Evolutionary conservation across 129 eudicot species (phyloP).

Genomic region (Heracleum sosnowskyi): DNA sequence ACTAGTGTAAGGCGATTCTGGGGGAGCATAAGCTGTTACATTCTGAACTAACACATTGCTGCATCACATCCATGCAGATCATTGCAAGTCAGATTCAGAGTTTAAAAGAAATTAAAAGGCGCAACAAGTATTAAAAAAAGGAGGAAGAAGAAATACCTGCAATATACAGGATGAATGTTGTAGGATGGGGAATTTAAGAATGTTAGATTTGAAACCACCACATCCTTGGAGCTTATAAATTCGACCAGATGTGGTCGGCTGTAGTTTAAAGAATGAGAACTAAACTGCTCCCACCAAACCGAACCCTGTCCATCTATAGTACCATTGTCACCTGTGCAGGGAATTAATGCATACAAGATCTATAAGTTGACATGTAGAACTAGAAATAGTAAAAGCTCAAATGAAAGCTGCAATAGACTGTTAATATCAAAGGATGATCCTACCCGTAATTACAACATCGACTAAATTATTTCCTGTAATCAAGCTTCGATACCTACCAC

Average conservation of each 20-base stretch:
- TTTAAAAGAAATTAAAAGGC: not conserved
- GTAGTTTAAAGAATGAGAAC: conserved; percentile 59
- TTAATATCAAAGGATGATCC: conserved; percentile 1
- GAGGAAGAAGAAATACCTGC: conserved; percentile 44
- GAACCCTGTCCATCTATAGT: conserved; percentile 95
- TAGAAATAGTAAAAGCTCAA: not conserved
- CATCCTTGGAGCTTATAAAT: conserved; percentile 51
- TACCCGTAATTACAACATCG: conserved; percentile 82
- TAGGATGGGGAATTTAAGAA: conserved; percentile 75
- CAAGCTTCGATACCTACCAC: conserved; percentile 78
- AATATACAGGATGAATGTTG: conserved; percentile 69
- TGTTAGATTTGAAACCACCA: conserved; percentile 80
- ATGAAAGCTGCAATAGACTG: not conserved
- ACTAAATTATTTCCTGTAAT: conserved; percentile 56
- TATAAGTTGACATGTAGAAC: not conserved
- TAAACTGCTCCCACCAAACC: conserved; percentile 72
- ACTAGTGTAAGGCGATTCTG: conserved; percentile 66
- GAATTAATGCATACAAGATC: not conserved
- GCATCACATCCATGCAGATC: conserved; percentile 18
- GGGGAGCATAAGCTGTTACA: conserved; percentile 53
- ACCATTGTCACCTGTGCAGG: conserved; percentile 63
- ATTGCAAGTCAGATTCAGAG: conserved; percentile 7
- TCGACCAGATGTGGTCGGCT: conserved; percentile 82
- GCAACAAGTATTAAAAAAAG: not conserved
- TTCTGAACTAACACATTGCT: conserved; percentile 80